phyloP scores from a whole-genome alignment of 768 basidiomycete genomes.

The Pisolithus marmoratus region DNA sequence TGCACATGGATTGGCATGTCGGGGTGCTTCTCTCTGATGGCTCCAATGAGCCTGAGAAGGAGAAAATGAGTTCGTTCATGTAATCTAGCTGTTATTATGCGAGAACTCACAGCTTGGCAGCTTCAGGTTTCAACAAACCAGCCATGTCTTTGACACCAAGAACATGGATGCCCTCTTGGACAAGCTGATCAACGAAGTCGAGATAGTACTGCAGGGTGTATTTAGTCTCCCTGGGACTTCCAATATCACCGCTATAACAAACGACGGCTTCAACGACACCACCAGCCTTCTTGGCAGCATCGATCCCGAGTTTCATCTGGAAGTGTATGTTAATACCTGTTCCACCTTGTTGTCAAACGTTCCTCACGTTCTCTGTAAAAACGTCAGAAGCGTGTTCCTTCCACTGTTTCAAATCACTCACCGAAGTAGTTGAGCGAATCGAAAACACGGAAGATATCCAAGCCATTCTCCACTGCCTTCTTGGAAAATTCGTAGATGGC shows the following conservation, averaged over 20 bases:
- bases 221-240: slow-evolving; percentile 90
- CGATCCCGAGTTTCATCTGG: slow-evolving; percentile 96
- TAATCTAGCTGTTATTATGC: background rate
- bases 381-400: slow-evolving; percentile 3
- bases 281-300: slow-evolving; percentile 99
- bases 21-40: slow-evolving; percentile 93
- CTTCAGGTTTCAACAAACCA: slow-evolving; percentile 90
- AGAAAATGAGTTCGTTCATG: slow-evolving; percentile 1
- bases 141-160: slow-evolving; percentile 99
- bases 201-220: slow-evolving; percentile 98
- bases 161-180: slow-evolving; percentile 92
- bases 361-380: slow-evolving; percentile 62
- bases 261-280: slow-evolving; percentile 97
- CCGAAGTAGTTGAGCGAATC: slow-evolving; percentile 99
- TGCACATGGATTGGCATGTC: slow-evolving; percentile 99
- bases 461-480: slow-evolving; percentile 98
- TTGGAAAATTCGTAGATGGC: slow-evolving; percentile 99
- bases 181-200: slow-evolving; percentile 89
- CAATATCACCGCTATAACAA: slow-evolving; percentile 98
- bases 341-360: background rate
- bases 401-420: slow-evolving; percentile 28
- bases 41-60: slow-evolving; percentile 71
- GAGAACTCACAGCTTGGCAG: slow-evolving; percentile 74
- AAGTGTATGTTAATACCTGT: slow-evolving; percentile 11
- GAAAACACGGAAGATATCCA: slow-evolving; percentile 99